These are phyloP conservation scores for Mycena belliarum DNA, from an alignment of 768 basidiomycete genomes.

Conservation along the genomic window DNA sequence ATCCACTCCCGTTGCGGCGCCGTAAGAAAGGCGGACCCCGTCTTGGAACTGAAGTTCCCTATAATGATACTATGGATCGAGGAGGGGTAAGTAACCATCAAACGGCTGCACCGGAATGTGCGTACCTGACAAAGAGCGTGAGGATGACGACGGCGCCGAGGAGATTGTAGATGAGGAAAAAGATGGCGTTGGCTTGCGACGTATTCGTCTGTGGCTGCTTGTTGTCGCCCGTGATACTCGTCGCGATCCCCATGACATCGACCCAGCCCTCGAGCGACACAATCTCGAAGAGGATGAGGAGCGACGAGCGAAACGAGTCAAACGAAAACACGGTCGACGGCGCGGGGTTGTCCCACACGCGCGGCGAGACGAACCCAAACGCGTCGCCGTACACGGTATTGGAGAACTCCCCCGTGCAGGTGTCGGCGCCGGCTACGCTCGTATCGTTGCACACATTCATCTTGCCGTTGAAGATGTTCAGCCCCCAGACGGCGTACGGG, in stretches of 20 bases:
- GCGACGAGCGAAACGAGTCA: constrained; percentile 78
- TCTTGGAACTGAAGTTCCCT: constrained; percentile 85
- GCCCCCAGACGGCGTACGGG: constrained; percentile 91
- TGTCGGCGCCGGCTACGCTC: constrained; percentile 49
- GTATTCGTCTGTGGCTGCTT: constrained; percentile 72
- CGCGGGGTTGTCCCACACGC: constrained; percentile 87
- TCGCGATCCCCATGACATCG: constrained; percentile 85
- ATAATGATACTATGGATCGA: constrained; percentile 79
- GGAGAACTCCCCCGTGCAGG: constrained; percentile 77
- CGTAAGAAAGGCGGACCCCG: constrained; percentile 85
- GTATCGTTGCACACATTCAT: constrained; percentile 85
- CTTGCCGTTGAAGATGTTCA: constrained; percentile 87
- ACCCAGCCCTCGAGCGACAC: constrained; percentile 96
- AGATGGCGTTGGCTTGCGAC: constrained; percentile 82
- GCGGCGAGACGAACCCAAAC: constrained; percentile 75
- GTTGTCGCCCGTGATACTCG: constrained; percentile 70
- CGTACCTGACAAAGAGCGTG: constrained; percentile 88
- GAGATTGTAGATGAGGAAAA: constrained; percentile 89
- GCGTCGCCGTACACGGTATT: constrained; percentile 60
- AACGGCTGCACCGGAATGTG: background rate
- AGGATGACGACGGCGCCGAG: constrained; percentile 88
- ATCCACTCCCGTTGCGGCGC: constrained; percentile 92
- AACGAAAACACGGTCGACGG: constrained; percentile 87
- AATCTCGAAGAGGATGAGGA: constrained; percentile 94
- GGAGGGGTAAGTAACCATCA: constrained; percentile 13